Percentiles rank a stretch among this genome's conserved stretches.
Conservation (phyloP, 768 basidiomycete genomes). For the Suillus cothurnatus region DNA sequence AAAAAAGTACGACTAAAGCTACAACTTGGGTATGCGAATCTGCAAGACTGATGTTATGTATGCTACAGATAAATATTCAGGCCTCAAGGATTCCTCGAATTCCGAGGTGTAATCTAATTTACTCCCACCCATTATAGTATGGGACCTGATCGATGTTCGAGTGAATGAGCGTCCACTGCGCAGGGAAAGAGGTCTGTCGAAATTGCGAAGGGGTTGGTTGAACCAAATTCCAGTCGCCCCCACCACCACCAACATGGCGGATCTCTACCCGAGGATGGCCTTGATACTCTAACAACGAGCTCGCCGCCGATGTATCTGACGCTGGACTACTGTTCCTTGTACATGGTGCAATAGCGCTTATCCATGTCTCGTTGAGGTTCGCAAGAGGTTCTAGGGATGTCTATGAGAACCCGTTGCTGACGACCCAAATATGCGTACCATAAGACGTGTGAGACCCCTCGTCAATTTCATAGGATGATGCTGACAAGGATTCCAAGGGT, state of each 20-base stretch:
- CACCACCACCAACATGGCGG: background rate
- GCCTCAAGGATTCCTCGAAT: background rate
- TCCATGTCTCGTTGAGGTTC: background rate
- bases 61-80: background rate
- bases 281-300: background rate
- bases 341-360: background rate
- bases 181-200: background rate
- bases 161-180: constrained; percentile 2
- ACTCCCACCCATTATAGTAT: background rate
- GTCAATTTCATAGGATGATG: background rate
- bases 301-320: constrained; percentile 3
- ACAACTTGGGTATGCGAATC: background rate
- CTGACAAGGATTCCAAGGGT: background rate
- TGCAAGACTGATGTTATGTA: background rate
- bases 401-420: background rate
- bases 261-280: background rate
- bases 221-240: constrained; percentile 1
- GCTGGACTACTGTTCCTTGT: background rate
- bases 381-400: background rate
- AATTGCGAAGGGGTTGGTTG: constrained; percentile 5
- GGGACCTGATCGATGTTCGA: background rate
- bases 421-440: background rate
- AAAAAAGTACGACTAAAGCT: background rate
- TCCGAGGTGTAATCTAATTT: background rate
- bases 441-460: background rate